phyloP scores from a whole-genome alignment of 176 grass and related monocot genomes.

The Hsuehochloa calcarea region DNA sequence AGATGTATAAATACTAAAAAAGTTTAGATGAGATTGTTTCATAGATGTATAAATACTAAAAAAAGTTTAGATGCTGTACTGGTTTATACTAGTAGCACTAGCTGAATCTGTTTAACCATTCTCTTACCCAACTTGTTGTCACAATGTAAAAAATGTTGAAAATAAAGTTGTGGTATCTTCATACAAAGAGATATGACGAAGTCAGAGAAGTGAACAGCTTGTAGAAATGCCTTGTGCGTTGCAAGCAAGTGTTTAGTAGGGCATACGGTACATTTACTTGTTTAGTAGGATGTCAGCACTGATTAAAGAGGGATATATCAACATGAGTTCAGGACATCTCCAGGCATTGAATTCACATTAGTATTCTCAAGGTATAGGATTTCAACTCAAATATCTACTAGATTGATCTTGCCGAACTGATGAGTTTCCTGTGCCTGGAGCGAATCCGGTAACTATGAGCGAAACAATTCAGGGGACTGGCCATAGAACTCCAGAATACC shows the following conservation, averaged over 20 bases:
- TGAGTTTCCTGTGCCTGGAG: not conserved
- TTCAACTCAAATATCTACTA: not conserved
- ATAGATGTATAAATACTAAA: not conserved
- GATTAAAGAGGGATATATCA: slow-evolving; percentile 1
- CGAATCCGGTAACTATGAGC: too few relatives aligned
- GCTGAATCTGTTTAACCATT: slow-evolving; percentile 6
- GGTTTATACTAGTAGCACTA: not conserved
- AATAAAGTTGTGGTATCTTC: not conserved
- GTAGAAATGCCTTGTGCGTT: not conserved
- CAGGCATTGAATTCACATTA: not conserved
- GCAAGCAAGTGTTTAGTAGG: not conserved
- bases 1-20: not conserved
- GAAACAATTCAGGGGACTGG: not conserved
- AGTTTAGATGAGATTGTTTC: not conserved
- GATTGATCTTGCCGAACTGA: not conserved
- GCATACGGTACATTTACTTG: not conserved
- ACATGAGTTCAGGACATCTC: not conserved
- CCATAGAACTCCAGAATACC: not conserved
- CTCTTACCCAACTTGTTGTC: not conserved
- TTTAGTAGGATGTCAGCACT: not conserved
- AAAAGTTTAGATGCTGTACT: not conserved
- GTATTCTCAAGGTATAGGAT: not conserved
- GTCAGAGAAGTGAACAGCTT: not conserved
- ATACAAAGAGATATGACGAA: not conserved
- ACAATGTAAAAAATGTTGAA: slow-evolving; percentile 2